Conservation (phyloP, 78 protist species). For the Emiliania huxleyi region DNA sequence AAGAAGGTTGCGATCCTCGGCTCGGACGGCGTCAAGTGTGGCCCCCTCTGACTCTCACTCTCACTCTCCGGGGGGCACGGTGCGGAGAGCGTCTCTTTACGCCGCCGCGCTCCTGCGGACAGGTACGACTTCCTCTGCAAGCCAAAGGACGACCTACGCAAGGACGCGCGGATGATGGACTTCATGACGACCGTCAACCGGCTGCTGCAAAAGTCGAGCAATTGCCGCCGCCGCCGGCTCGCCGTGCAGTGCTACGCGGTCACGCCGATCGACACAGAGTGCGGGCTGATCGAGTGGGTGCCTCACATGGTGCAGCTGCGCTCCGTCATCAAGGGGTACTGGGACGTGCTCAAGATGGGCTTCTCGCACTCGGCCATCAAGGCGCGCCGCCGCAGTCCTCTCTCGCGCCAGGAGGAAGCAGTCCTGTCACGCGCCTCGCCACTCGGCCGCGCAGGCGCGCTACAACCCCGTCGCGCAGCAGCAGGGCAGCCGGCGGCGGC, state of each 20-base stretch:
- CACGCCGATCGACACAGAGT: slow-evolving; percentile 75
- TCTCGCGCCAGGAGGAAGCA: too few relatives aligned
- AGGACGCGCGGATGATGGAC: slow-evolving; percentile 90
- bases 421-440: too few relatives aligned
- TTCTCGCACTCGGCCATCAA: neutral
- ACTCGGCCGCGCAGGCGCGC: neutral
- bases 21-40: slow-evolving; percentile 53
- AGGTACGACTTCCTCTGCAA: slow-evolving; percentile 73
- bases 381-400: neutral
- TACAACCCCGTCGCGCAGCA: neutral
- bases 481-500: neutral
- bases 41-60: slow-evolving; percentile 78
- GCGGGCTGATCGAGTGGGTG: slow-evolving; percentile 94
- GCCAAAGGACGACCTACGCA: slow-evolving; percentile 93
- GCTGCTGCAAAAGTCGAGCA: slow-evolving; percentile 65
- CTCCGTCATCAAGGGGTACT: neutral
- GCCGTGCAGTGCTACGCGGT: slow-evolving; percentile 80
- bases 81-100: too few relatives aligned
- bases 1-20: slow-evolving; percentile 67
- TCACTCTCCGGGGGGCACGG: too few relatives aligned
- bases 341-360: neutral
- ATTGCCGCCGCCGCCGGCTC: slow-evolving; percentile 53
- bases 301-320: slow-evolving; percentile 55
- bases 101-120: too few relatives aligned
- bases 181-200: slow-evolving; percentile 73